Conservation (phyloP, 1,284 basidiomycete genomes). For the Trichosporon asahii region DNA sequence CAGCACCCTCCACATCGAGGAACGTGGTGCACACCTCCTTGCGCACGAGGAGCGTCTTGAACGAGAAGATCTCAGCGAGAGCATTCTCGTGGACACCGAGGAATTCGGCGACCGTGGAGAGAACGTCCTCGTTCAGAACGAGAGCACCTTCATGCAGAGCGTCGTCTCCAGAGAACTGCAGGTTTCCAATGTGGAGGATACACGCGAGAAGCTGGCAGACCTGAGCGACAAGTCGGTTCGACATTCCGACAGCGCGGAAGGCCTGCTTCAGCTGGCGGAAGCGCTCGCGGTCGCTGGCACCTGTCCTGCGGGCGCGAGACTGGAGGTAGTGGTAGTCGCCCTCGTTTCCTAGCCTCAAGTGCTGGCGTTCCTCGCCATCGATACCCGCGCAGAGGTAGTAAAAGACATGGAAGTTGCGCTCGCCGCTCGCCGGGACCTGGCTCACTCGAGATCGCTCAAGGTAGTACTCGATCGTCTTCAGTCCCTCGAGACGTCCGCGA, state of each 20-base stretch:
- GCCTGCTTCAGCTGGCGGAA: conserved; percentile 92
- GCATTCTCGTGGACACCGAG: conserved; percentile 73
- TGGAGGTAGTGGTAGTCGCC: conserved; percentile 77
- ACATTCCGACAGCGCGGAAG: conserved; percentile 86
- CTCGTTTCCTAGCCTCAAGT: conserved; percentile 73
- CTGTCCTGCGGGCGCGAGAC: conserved; percentile 56
- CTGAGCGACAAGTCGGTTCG: conserved; percentile 88
- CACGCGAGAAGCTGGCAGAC: conserved; percentile 91
- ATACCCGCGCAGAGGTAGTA: conserved; percentile 92
- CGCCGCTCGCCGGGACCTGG: conserved; percentile 65
- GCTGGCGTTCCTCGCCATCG: conserved; percentile 76
- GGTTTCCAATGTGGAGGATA: conserved; percentile 91
- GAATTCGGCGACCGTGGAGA: conserved; percentile 82
- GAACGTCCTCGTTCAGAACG: conserved; percentile 73
- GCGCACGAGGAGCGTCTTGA: conserved; percentile 87
- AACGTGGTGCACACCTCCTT: conserved; percentile 95
- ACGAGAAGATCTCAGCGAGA: conserved; percentile 80
- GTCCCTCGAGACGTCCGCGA: conserved; percentile 77
- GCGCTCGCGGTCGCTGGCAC: conserved; percentile 63
- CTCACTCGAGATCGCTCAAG: conserved; percentile 83
- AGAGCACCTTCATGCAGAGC: conserved; percentile 79
- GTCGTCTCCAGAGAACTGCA: conserved; percentile 85
- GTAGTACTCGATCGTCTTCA: conserved; percentile 97
- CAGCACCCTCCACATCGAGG: conserved; percentile 87
- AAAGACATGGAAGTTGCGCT: conserved; percentile 95